Percentiles rank a stretch among this genome's conserved stretches.
phyloP scores from a whole-genome alignment of 1,284 basidiomycete genomes.

The Trametes polyzona region DNA sequence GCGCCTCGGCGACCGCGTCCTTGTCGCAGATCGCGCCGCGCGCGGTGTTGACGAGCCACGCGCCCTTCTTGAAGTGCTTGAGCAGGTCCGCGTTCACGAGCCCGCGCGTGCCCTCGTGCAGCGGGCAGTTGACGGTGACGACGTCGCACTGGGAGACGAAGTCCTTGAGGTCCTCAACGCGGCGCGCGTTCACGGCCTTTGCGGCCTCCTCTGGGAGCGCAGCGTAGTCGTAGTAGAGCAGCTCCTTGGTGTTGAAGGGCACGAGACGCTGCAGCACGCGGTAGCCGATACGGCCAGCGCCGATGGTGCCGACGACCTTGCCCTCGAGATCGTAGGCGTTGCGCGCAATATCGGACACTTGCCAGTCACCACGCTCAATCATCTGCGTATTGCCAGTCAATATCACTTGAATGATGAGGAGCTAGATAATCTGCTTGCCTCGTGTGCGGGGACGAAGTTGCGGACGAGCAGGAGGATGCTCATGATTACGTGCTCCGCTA shows the following conservation, averaged over 20 bases:
- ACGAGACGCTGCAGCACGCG: constrained; percentile 87
- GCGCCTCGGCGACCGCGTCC: constrained; percentile 77
- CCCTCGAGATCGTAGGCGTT: constrained; percentile 88
- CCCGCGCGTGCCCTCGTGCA: constrained; percentile 87
- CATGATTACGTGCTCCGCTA: constrained; percentile 91
- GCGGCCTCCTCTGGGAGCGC: constrained; percentile 78
- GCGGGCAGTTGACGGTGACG: constrained; percentile 88
- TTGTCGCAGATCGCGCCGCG: constrained; percentile 92
- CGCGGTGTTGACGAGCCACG: constrained; percentile 95
- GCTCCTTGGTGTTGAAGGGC: constrained; percentile 90
- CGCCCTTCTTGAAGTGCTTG: constrained; percentile 88
- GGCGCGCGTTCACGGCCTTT: constrained; percentile 72
- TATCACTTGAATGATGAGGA: background rate
- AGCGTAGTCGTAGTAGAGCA: constrained; percentile 93
- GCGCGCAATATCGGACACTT: constrained; percentile 81
- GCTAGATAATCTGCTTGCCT: constrained; percentile 41
- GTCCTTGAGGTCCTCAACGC: constrained; percentile 83
- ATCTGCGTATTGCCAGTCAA: constrained; percentile 50
- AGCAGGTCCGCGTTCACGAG: constrained; percentile 85
- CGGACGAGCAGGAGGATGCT: constrained; percentile 84
- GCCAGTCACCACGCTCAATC: constrained; percentile 85
- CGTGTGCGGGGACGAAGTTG: constrained; percentile 85
- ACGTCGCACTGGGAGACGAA: constrained; percentile 86
- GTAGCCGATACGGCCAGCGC: constrained; percentile 88
- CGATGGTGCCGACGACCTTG: constrained; percentile 91